Conservation (phyloP, 108 stramenopile genomes). For the Heterococcus sp. region DNA sequence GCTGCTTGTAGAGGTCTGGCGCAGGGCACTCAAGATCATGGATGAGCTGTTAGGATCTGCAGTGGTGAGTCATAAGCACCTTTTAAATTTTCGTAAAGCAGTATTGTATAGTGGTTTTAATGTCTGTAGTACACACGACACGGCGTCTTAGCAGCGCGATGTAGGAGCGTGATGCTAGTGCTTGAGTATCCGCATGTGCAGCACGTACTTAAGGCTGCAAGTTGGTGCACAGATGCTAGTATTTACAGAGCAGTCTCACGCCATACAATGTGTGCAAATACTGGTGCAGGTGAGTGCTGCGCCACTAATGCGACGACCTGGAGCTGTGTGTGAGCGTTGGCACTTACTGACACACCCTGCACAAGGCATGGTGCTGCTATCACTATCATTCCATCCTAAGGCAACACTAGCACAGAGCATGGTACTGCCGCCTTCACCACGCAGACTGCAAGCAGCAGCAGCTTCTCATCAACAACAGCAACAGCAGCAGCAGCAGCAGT, state of each 20-base stretch:
- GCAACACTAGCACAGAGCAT: not conserved
- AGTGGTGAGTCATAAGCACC: not conserved
- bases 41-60: constrained; percentile 21
- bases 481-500: too few species aligned
- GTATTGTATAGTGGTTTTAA: too few species aligned
- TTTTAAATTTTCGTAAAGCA: too few species aligned
- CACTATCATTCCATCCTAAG: constrained; percentile 13
- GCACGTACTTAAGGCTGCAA: too few species aligned
- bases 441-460: not conserved
- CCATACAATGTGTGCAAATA: too few species aligned
- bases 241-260: too few species aligned
- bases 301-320: constrained; percentile 19
- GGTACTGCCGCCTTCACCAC: not conserved
- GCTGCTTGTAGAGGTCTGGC: constrained; percentile 30
- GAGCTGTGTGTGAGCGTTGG: constrained; percentile 8
- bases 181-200: too few species aligned
- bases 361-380: constrained; percentile 29
- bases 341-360: constrained; percentile 6
- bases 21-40: constrained; percentile 21
- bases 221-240: too few species aligned
- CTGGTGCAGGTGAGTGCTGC: constrained; percentile 9
- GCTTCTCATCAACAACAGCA: not conserved
- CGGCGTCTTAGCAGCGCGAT: too few species aligned
- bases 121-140: too few species aligned
- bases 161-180: too few species aligned